A percentile compares a stretch with the other conserved stretches of the same genome.
Conservation (phyloP, 768 basidiomycete species). For the Termitomyces sp. region DNA sequence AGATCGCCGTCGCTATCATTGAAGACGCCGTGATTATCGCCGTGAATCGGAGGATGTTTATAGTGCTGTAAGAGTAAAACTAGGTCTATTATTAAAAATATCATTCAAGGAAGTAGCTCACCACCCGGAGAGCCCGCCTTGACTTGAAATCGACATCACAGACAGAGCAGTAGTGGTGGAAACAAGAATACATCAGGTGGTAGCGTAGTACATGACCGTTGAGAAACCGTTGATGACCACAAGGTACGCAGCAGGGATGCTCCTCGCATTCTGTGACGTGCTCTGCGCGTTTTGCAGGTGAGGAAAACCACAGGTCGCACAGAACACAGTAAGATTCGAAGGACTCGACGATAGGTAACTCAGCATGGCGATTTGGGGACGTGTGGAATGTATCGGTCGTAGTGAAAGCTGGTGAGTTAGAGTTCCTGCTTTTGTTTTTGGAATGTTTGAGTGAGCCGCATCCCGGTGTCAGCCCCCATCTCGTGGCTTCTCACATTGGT, state of each 20-base stretch:
- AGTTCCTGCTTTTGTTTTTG: background rate
- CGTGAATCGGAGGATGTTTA: constrained; percentile 16
- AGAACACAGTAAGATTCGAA: constrained; percentile 17
- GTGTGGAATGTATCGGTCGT: background rate
- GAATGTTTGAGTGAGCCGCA: background rate
- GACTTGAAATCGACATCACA: constrained; percentile 20
- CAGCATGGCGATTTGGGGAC: background rate
- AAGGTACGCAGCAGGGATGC: constrained; percentile 21
- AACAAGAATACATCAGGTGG: constrained; percentile 20
- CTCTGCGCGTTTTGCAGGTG: constrained; percentile 13
- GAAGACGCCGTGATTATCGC: background rate
- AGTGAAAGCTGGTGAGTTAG: background rate
- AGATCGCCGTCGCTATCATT: constrained; percentile 17
- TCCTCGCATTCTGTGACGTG: constrained; percentile 15
- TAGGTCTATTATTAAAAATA: background rate
- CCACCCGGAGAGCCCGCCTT: constrained; percentile 16
- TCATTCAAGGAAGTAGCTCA: constrained; percentile 1
- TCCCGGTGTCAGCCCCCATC: background rate
- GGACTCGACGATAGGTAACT: background rate
- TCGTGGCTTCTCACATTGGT: background rate
- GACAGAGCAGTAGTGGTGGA: constrained; percentile 21
- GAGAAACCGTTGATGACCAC: constrained; percentile 16
- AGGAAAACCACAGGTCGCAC: constrained; percentile 21
- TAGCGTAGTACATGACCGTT: constrained; percentile 19
- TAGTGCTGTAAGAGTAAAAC: constrained; percentile 13